Percentiles rank a stretch among this genome's conserved stretches.
These are phyloP conservation scores for Juncus effusus DNA, from an alignment of 176 grass and related monocot genomes.

Conservation along the genomic window DNA sequence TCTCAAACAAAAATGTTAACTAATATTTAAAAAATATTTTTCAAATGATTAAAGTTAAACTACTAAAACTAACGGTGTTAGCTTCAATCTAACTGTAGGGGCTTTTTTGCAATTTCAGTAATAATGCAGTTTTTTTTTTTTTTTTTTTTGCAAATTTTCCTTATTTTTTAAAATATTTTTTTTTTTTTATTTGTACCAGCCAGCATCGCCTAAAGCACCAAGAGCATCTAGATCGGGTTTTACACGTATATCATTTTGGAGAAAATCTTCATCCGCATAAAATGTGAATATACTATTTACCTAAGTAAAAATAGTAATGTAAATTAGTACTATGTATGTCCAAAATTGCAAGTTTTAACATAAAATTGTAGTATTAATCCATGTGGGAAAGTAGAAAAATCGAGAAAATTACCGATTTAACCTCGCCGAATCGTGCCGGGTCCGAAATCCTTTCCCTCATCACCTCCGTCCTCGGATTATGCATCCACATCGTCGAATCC, in stretches of 20 bases:
- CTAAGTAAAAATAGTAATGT: constrained; percentile 27
- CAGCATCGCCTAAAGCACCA: constrained; percentile 52
- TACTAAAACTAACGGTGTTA: too few species aligned
- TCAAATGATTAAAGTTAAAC: too few species aligned
- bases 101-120: too few species aligned
- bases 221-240: constrained; percentile 81
- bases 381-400: neutral
- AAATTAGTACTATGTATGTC: neutral
- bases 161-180: too few species aligned
- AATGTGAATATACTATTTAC: constrained; percentile 50
- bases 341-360: neutral
- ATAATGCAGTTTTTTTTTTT: too few species aligned
- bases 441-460: constrained; percentile 68
- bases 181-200: constrained; percentile 43
- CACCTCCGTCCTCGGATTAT: constrained; percentile 70
- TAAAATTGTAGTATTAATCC: neutral
- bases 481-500: constrained; percentile 96
- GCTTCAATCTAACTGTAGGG: too few species aligned
- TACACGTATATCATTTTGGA: constrained; percentile 75
- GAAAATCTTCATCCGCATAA: constrained; percentile 44
- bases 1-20: too few species aligned
- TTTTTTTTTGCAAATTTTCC: too few species aligned
- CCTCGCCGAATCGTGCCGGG: constrained; percentile 43
- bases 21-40: too few species aligned
- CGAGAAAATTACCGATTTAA: constrained; percentile 40